These are phyloP conservation scores for Colletotrichum coccodes DNA, from an alignment of 2,329 filamentous ascomycete genomes.

Conservation along the genomic window DNA sequence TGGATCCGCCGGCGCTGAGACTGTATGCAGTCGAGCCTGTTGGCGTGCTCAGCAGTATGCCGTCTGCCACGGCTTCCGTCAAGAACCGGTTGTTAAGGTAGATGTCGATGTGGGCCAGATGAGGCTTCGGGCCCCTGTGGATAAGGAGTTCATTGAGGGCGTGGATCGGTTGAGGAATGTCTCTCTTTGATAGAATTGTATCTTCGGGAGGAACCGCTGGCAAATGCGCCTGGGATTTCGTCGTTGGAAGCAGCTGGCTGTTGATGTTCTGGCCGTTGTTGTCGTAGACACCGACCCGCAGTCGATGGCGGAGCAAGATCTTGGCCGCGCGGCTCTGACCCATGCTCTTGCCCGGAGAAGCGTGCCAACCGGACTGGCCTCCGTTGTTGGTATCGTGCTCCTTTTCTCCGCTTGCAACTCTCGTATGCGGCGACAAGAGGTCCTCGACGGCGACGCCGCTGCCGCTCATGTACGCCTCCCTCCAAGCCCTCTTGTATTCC, in stretches of 20 bases:
- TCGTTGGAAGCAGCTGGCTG: constrained; percentile 55
- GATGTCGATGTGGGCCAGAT: constrained; percentile 91
- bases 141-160: constrained; percentile 97
- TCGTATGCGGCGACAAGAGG: constrained; percentile 51
- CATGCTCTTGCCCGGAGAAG: constrained; percentile 83
- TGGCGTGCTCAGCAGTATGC: constrained; percentile 92
- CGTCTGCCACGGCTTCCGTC: constrained; percentile 94
- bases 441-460: constrained; percentile 62
- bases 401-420: constrained; percentile 43
- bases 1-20: constrained; percentile 90
- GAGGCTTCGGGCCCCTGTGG: constrained; percentile 88
- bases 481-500: constrained; percentile 91
- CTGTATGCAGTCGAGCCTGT: constrained; percentile 97
- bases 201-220: constrained; percentile 37
- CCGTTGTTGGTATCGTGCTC: constrained; percentile 35
- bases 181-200: constrained; percentile 20
- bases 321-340: constrained; percentile 79
- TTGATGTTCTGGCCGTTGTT: constrained; percentile 71
- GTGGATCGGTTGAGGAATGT: constrained; percentile 57
- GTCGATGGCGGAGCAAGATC: constrained; percentile 85
- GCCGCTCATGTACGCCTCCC: constrained; percentile 88
- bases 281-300: constrained; percentile 88
- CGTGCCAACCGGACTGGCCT: constrained; percentile 69
- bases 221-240: constrained; percentile 49
- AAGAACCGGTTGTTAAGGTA: constrained; percentile 89